Evolutionary conservation across 345 rosid genomes (phyloP), one percentile per base, ranked within the genome.

Genomic region (Stellera chamaejasme): DNA sequence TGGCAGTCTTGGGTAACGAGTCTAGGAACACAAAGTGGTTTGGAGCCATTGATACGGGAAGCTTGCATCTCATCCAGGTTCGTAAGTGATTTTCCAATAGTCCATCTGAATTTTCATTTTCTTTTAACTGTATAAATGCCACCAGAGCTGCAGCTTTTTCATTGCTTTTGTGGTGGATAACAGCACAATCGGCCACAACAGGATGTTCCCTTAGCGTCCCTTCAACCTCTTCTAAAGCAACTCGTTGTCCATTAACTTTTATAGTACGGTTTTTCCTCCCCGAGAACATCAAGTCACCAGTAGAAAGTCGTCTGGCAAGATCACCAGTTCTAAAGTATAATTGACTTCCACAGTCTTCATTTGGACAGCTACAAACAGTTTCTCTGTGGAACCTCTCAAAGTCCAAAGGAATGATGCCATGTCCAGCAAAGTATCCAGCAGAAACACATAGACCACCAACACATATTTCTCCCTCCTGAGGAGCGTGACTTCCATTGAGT

Each of bases 211-310:
- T 74, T 52, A 89, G 65, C 49, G 71, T 67, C 67, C 62, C 68
- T 80, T 93, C 99, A 66, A 81, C 69, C 80, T 93, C 97, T 60
- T 76, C 97, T 52, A 87, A 62, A 71, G 89, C 79, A 47, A 89
- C 55, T n/a, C 94, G 91, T 50, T 89, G 90, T 36, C 97, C 99
- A 69, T 79, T 79, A 60, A 81, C 74, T 73, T 93, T 93, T 57
- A 89, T 60, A 27, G 79, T 78, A 12, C 89, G 89, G 62, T 93
- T 96, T 68, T 69, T 84, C 71, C 99, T 84, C 55, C 99, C 97
- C 63, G 84, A 48, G 60, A 81, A 89, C 61, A 87, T 65, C 76
- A 89, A 77, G 74, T 87, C 94, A 56, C 97, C 88, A 43, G 80
- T 79, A 50, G 72, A 58, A 64, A 93, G 81, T 62, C 61, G 69